Conservation (phyloP, 2,329 filamentous ascomycete genomes). For the Aspergillus carbonarius region DNA sequence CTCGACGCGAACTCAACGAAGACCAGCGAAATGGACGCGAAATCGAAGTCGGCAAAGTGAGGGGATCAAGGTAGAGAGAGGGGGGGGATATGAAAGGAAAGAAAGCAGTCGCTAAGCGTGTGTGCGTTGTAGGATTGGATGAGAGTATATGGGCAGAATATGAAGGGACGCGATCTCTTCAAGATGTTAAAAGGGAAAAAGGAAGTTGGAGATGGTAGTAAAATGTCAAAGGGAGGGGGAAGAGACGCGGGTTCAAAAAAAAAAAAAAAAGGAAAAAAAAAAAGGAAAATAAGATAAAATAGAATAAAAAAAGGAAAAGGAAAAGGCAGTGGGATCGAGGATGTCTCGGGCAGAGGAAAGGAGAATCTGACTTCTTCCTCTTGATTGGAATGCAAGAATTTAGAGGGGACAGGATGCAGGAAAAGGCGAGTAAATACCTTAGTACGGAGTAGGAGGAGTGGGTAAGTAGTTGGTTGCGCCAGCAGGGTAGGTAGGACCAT, state of each 20-base stretch:
- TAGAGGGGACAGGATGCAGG: slow-evolving; percentile 4
- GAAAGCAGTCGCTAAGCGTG: neutral
- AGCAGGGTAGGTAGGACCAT: slow-evolving; percentile 11
- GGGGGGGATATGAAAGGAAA: slow-evolving; percentile 5
- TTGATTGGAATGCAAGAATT: slow-evolving; percentile 16
- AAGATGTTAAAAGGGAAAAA: neutral
- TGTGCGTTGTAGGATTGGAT: neutral
- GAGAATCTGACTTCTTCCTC: slow-evolving; percentile 11
- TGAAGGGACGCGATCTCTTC: neutral
- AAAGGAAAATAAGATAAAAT: too few relatives aligned
- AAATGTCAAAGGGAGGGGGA: slow-evolving; percentile 15
- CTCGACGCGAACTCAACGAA: neutral
- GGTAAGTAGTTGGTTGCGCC: slow-evolving; percentile 15
- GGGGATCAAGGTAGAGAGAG: neutral
- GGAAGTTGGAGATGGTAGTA: slow-evolving; percentile 1
- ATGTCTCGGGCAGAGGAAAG: slow-evolving; percentile 8
- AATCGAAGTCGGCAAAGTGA: neutral
- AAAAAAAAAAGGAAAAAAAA: slow-evolving; percentile 2
- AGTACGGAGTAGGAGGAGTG: neutral
- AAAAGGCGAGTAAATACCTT: slow-evolving; percentile 18
- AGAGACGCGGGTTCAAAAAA: neutral
- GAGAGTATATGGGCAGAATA: neutral
- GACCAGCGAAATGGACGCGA: neutral
- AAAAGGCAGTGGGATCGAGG: slow-evolving; percentile 5
- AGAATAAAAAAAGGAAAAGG: neutral